Base-by-base conservation (phyloP, 2,329 filamentous ascomycete species). In the Diplocarpon rosae region DNA sequence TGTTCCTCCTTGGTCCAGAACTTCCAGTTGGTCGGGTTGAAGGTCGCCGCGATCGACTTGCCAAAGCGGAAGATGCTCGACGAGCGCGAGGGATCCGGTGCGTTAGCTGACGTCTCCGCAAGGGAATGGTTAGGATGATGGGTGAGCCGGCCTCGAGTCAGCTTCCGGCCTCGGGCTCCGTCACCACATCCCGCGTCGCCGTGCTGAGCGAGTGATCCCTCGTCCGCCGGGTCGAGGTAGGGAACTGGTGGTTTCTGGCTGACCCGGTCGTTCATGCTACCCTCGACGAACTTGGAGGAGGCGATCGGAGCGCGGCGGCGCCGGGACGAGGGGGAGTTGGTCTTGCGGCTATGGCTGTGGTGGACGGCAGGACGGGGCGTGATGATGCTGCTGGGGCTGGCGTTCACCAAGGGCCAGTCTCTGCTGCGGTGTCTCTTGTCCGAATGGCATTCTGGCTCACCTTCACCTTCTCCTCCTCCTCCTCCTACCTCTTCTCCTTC, bases 211-310 rank as follows among this genome's bases (percentile, higher is more conserved):
- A 46, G 43, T 20, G 48, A 20, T 15, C 54, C 50, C 12, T 57
- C 52, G 27, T 60, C 53, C 29, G 29, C 8, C 11, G 42, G 35
- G 28, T 47, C 59, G 8, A 59, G 43, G 31, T 58, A 63, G 34
- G 53, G 44, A 29, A 42, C 39, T 10, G 60, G 59, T 24, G 86
- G 86, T 47, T 71, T 75, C 47, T 77, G 73, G 58, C 83, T 89
- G 28, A 76, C 70, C 52, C 84, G 79, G 63, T 93, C 85, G 58
- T 81, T 86, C 85, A 95, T 90, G 57, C 83, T 90, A 33, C 83
- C 88, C 65, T 95, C 88, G 31, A 75, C 63, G 53, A 83, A 83
- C 43, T 66, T 81, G 57, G 73, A 93, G 69, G 65, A 78, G 61
- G 67, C 76, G 68, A 54, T 65, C 48, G 66, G 60, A 47, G 65